Conservation (phyloP, 2,329 filamentous ascomycete species). For the Penicillium sp. region DNA sequence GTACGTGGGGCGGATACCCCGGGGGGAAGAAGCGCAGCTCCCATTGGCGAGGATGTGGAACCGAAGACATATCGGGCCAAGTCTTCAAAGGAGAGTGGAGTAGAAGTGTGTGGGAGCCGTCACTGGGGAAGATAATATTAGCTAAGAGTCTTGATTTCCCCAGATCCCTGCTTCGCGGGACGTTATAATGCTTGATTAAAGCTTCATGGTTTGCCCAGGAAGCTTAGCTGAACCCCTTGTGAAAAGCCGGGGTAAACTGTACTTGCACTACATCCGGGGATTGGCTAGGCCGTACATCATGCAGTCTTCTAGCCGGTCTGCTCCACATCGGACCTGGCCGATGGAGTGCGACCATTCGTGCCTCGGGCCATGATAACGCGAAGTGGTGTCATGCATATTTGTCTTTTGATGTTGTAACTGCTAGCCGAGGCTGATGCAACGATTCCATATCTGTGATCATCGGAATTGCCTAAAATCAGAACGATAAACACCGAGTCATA, state of each 20-base stretch:
- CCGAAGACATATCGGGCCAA: neutral
- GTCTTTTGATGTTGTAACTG: neutral
- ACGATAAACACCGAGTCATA: neutral
- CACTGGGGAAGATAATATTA: neutral
- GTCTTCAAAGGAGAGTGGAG: neutral
- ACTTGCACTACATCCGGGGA: neutral
- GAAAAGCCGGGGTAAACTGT: neutral
- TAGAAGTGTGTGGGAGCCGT: neutral
- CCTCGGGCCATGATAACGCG: neutral
- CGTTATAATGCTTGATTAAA: neutral
- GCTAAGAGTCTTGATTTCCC: neutral
- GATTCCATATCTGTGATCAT: neutral
- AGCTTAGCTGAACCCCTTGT: neutral
- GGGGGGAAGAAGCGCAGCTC: neutral
- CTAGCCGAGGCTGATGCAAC: neutral
- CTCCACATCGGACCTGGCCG: constrained; percentile 5
- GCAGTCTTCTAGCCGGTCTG: neutral
- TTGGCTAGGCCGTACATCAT: neutral
- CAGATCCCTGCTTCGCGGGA: neutral
- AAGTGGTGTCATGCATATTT: neutral
- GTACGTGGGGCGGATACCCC: neutral
- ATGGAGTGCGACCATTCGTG: neutral
- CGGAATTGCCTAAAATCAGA: too few relatives aligned
- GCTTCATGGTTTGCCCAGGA: neutral
- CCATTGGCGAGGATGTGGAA: neutral